Conservation (phyloP, 345 rosid genomes). For the Streptanthus diversifolius region DNA sequence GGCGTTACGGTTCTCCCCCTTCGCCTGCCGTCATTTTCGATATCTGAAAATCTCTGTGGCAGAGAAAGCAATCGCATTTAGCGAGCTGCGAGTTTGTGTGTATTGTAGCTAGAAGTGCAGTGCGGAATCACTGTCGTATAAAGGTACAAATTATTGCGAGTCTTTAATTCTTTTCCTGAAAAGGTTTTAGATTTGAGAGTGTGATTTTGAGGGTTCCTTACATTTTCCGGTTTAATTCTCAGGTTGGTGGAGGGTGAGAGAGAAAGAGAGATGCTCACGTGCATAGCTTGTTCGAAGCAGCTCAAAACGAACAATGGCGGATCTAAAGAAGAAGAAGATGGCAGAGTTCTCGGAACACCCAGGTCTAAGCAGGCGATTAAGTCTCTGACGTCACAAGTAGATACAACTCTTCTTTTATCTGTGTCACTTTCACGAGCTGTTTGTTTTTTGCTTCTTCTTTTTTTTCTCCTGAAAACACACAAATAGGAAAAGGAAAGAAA, state of each 20-base stretch:
- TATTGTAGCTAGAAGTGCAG: background rate
- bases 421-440: constrained; percentile 15
- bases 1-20: constrained; percentile 42
- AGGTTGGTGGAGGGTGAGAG: background rate
- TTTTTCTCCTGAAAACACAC: background rate
- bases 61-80: constrained; percentile 13
- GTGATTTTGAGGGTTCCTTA: constrained; percentile 3
- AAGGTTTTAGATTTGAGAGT: background rate
- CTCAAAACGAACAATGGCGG: constrained; percentile 43
- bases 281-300: constrained; percentile 87
- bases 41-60: background rate
- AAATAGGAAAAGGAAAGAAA: background rate
- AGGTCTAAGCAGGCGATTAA: constrained; percentile 70
- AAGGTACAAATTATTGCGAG: background rate
- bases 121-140: background rate
- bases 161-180: background rate
- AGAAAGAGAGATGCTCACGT: constrained; percentile 66
- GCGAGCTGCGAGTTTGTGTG: background rate
- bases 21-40: constrained; percentile 1
- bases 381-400: constrained; percentile 78
- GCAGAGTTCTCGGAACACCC: constrained; percentile 57
- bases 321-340: constrained; percentile 55
- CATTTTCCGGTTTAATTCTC: background rate
- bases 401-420: background rate
- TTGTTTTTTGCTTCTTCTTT: background rate